Evolutionary conservation across 495 filamentous ascomycete genomes (phyloP), one percentile per base, ranked within the genome.

Genomic region (Penicillium cinerascens): DNA sequence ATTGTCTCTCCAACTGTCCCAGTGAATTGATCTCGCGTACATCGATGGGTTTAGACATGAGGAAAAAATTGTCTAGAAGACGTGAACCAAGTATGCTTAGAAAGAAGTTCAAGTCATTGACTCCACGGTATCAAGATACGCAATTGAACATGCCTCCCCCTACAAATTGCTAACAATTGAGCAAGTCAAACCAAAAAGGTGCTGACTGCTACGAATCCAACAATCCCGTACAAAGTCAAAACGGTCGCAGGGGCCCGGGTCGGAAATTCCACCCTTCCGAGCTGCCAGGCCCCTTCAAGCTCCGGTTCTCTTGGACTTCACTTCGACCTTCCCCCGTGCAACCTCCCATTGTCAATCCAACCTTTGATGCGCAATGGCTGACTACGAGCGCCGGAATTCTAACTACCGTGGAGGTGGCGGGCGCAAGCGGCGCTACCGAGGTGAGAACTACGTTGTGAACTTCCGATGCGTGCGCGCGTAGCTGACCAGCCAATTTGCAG

Each of bases 351-450:
- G 33, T 23, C 47, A 33, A 41, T 40, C 35, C 39, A 20, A 38
- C 23, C 25, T 20, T 40, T 16, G 13, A 45, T 17, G 23, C 47
- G 25, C 42, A 49, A 93, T 93, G 89, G 84, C 84, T 40, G 88
- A 92, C 55, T 81, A 84, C 68, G 87, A 90, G 55, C 79, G 83
- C 47, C 78, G 88, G 36, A 72, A 80, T 46, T 70, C 78, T 54
- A 68, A 77, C 49, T 37, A 55, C 44, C 57, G 56, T 3, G 77
- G 80, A 48, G 77, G 82, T 63, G 80, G 82, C 63, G 79, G 84
- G 58, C 82, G 88, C 62, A 93, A 91, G 70, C 70, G 82, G 41
- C 75, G 79, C 27, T 78, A 76, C 58, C 71, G 81, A 79, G 82
- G 82, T 82, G 41, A 63, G 66, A n/a, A n/a, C n/a, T 55, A 42